Evolutionary conservation across 306 rosid genomes (phyloP).

Genomic region (Gleditsia sinensis): DNA sequence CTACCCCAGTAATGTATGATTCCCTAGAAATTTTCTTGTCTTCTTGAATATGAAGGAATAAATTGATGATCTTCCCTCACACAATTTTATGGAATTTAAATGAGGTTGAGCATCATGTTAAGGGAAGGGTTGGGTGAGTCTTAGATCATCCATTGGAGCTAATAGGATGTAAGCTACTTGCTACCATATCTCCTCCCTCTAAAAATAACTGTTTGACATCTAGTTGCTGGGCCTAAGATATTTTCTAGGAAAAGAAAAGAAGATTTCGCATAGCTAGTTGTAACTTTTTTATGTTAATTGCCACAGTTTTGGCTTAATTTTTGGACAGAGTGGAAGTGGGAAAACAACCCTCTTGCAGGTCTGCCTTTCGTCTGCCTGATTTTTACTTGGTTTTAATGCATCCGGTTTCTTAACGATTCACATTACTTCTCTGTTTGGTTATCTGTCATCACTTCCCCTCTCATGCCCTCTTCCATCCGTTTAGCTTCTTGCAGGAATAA

Average conservation of each 20-base stretch:
- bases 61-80: not conserved
- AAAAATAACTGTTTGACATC: not conserved
- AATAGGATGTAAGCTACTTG: slow-evolving; percentile 4
- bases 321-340: slow-evolving; percentile 92
- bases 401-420: slow-evolving; percentile 15
- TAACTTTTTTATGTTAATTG: slow-evolving; percentile 36
- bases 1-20: not conserved
- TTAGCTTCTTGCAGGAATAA: slow-evolving; percentile 91
- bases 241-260: not conserved
- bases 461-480: slow-evolving; percentile 2
- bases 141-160: slow-evolving; percentile 2
- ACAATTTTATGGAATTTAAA: not conserved
- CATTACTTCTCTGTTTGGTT: slow-evolving; percentile 13
- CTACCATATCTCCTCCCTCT: not conserved
- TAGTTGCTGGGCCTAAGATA: not conserved
- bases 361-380: not conserved
- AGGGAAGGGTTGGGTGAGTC: not conserved
- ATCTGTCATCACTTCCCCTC: not conserved
- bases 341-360: slow-evolving; percentile 96
- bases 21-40: not conserved
- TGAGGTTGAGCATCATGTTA: slow-evolving; percentile 10
- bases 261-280: slow-evolving; percentile 19
- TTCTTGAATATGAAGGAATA: not conserved
- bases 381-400: not conserved
- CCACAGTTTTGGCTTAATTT: slow-evolving; percentile 85